Evolutionary conservation across 225 moss, liverwort and hornwort species (phyloP), one percentile per base, ranked within the genome.

Genomic region (Physcomitrium patens): DNA sequence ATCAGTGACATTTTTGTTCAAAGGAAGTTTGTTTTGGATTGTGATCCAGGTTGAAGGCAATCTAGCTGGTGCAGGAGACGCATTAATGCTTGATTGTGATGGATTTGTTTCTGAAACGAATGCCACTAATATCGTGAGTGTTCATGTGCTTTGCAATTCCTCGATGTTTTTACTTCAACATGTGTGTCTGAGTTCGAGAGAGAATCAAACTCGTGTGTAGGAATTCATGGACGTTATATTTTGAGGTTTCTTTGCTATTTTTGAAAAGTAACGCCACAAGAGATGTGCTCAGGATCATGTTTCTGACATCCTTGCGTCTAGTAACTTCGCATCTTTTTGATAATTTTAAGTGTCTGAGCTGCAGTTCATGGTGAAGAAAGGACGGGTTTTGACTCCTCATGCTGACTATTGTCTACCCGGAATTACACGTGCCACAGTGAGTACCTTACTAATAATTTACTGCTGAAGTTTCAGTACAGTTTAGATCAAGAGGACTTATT

Each of bases 361-460:
- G 85, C 86, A 95, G 95, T 95, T 95, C 63, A 90, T 91, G 90
- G 93, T 91, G 63, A 95, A 93, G 83, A 95, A 86, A 82, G 89
- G 90, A 78, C 78, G 85, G 54, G 88, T 95, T 58, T 76, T 90
- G 68, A 95, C 95, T 82, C 95, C 95, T 60, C 88, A 90, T 61
- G 90, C 95, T 54, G 93, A 96, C 75, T 82, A 84, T 77, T 91
- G 91, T 72, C 77, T 96, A 49, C 95, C 93, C 28, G 95, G 95
- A 76, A 93, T 96, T 49, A 96, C 95, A 12, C 89, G 95, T 62
- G 93, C 93, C 69, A 86, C 95, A 54, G 93, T 96, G 61, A 75
- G 84, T 69, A 48, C 57, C 51, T 43, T 24, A 15, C 71, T 42
- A 58, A 48, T 6, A 4, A 5, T 57, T 68, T 22, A 43, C 48